Base-by-base conservation (phyloP, 495 filamentous ascomycete genomes). In the Articulospora tetracladia region DNA sequence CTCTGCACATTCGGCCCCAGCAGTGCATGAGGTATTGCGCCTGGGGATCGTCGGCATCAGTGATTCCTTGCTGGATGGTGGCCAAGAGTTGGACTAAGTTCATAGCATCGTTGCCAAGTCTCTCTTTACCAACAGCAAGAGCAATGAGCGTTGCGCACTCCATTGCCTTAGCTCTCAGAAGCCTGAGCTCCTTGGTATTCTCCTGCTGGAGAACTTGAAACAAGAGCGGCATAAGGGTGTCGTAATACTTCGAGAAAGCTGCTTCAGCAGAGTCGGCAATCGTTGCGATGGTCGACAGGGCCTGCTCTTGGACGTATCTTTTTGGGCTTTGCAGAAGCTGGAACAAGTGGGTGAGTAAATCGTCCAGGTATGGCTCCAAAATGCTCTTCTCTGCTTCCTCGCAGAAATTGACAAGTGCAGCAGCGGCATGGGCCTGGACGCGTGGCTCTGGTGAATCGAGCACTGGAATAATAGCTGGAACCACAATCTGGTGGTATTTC, bases 1-100 rank as follows among this genome's bases (percentile, higher is more conserved):
- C 93, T 50, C 94, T 88, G 73, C 93, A 97, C 95, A 99, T 98
- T 26, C 95, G 85, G 49, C 95, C 95, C 95, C 95, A 99, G 77
- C 94, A 99, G 79, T 99, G 95, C 68, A 98, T 88, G 19, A 99
- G 84, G 72, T 99, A 99, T 63, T 93, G 91, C 10, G 91, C 90
- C 73, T 99, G 95, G 25, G 95, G 95, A 70, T 99, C 95, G 68
- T 98, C 95, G 15, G 91, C 78, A 66, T 99, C 95, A 23, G 86
- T 86, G 58, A 98, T 93, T 66, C 83, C 87, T 65, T 89, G 74
- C 65, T 99, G 95, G 56, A 98, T 96, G 48, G 79, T 83, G 3
- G 88, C 94, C 54, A 99, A 78, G 17, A 96, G 80, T 64, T 95
- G 84, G 25, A 98, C 93, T 28, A 99, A 77, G 41, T 83, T 84